phyloP scores from a whole-genome alignment of 2,329 filamentous ascomycete genomes.

The Chaetomium globosum region DNA sequence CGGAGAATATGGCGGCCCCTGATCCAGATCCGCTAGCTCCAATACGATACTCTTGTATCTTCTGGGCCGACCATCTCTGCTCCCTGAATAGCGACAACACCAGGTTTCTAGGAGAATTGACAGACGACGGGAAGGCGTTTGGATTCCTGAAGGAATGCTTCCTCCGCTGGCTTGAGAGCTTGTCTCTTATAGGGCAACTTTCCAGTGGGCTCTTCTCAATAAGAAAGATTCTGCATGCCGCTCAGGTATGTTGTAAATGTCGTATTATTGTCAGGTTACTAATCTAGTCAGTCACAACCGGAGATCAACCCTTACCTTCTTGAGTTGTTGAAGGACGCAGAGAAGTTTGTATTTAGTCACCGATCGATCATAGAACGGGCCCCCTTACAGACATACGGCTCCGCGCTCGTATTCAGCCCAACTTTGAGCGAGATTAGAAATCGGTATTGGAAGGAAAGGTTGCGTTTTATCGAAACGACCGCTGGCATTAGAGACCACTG shows the following conservation, averaged over 20 bases:
- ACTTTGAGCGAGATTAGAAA: too few relatives aligned
- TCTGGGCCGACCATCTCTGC: too few relatives aligned
- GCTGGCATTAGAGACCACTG: too few relatives aligned
- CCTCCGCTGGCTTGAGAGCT: constrained; percentile 30
- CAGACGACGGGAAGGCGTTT: constrained; percentile 21
- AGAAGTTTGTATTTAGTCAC: constrained; percentile 19
- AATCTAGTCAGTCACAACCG: constrained; percentile 15
- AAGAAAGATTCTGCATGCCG: constrained; percentile 20
- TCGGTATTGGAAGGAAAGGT: too few relatives aligned
- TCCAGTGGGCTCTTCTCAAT: constrained; percentile 27
- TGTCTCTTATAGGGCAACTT: constrained; percentile 26
- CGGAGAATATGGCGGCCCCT: constrained; percentile 23
- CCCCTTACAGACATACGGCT: too few relatives aligned
- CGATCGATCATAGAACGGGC: constrained; percentile 2
- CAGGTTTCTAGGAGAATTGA: constrained; percentile 16
- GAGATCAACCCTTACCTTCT: constrained; percentile 6
- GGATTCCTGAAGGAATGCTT: constrained; percentile 23
- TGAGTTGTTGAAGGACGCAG: constrained; percentile 15
- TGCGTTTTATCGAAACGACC: too few relatives aligned
- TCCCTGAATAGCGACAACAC: constrained; percentile 7
- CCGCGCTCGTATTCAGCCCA: too few relatives aligned
- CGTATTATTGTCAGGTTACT: constrained; percentile 3
- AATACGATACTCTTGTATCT: too few relatives aligned
- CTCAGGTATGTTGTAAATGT: constrained; percentile 23
- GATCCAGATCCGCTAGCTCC: constrained; percentile 29